These are phyloP conservation scores for Colletotrichum sp. DNA, from an alignment of 2,329 filamentous ascomycete genomes.

Conservation along the genomic window DNA sequence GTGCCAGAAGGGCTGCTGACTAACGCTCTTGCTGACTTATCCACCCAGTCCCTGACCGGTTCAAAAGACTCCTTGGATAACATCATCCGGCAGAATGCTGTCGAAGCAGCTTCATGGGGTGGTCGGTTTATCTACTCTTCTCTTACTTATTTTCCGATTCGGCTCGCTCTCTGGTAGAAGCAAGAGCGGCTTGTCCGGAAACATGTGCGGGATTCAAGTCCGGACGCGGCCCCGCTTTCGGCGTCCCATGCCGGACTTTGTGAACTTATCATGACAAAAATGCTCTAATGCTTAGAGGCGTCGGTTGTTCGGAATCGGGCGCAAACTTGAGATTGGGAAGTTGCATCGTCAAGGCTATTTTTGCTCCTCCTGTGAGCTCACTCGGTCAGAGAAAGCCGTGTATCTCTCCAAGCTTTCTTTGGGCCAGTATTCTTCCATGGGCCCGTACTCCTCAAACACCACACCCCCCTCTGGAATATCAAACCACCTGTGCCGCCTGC, in stretches of 20 bases:
- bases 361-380: accelerated
- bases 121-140: too few relatives aligned
- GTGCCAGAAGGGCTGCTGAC: background rate
- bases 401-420: background rate
- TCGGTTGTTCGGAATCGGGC: too few relatives aligned
- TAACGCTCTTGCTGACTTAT: background rate
- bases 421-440: background rate
- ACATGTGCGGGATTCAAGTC: background rate
- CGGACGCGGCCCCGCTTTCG: background rate
- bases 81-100: background rate
- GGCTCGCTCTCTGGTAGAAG: background rate
- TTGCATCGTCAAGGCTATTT: background rate
- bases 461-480: background rate
- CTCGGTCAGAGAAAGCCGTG: background rate
- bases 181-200: background rate
- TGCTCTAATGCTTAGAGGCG: background rate
- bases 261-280: accelerated
- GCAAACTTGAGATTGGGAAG: too few relatives aligned
- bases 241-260: background rate
- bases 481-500: background rate
- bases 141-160: too few relatives aligned
- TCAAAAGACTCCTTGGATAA: background rate
- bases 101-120: background rate
- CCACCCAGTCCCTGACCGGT: background rate
- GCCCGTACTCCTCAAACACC: background rate